A percentile compares a stretch with the other conserved stretches of the same genome.
Conservation (phyloP, 495 filamentous ascomycete genomes). For the Xylaria castorea region DNA sequence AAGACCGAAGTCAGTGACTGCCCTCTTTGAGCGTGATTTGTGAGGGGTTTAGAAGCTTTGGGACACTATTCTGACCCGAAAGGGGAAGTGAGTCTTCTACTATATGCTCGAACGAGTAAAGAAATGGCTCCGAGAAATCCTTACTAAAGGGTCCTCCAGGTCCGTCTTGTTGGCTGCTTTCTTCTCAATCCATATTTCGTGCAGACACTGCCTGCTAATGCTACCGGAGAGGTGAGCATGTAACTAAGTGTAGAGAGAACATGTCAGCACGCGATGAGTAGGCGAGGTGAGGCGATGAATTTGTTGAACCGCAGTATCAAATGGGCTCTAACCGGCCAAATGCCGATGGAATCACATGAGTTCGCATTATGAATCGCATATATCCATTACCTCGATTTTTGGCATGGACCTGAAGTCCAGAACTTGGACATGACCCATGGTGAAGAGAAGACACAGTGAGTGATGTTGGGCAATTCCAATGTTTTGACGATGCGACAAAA, state of each 20-base stretch:
- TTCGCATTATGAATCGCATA: neutral
- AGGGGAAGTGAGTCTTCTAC: too few relatives aligned
- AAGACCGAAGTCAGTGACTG: too few relatives aligned
- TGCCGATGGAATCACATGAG: neutral
- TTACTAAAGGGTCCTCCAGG: constrained; percentile 68
- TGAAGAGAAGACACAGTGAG: constrained; percentile 5
- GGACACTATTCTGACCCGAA: too few relatives aligned
- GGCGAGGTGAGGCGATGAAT: neutral
- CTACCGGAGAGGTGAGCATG: constrained; percentile 86
- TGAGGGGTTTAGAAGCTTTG: too few relatives aligned
- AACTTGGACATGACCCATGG: constrained; percentile 34
- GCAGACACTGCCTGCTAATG: constrained; percentile 75
- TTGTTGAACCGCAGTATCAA: neutral
- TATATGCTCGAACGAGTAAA: too few relatives aligned
- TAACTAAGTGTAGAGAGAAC: constrained; percentile 55
- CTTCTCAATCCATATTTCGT: constrained; percentile 74
- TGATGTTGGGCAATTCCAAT: neutral
- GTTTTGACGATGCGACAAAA: constrained; percentile 6
- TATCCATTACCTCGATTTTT: constrained; percentile 53
- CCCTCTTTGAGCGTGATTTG: too few relatives aligned
- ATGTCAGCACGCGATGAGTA: constrained; percentile 28
- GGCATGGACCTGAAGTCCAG: constrained; percentile 54
- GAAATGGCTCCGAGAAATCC: too few relatives aligned
- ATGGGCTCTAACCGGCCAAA: neutral
- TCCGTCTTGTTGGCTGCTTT: constrained; percentile 54